These are phyloP conservation scores for Exserohilum turcica DNA, from an alignment of 2,329 filamentous ascomycete species.

Conservation along the genomic window DNA sequence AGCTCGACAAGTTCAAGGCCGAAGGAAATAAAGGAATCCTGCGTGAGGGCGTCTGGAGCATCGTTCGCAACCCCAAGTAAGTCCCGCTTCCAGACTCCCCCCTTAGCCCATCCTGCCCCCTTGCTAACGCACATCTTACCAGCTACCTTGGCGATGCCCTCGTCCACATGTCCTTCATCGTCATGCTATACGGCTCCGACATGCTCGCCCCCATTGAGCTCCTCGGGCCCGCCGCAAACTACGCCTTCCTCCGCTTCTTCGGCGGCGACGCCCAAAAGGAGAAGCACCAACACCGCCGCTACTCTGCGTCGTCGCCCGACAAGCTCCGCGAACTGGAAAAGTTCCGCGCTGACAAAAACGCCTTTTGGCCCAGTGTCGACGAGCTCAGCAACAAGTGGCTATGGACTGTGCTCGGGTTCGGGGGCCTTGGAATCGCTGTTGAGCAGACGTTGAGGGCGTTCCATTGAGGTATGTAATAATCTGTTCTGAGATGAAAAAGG, in stretches of 20 bases:
- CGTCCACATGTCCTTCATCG: conserved; percentile 63
- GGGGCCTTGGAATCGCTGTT: conserved; percentile 55
- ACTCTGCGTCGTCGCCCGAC: conserved; percentile 55
- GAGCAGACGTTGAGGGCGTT: conserved; percentile 51
- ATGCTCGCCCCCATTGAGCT: conserved; percentile 61
- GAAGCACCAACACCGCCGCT: conserved; percentile 58
- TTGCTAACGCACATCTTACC: neutral
- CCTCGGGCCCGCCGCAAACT: conserved; percentile 63
- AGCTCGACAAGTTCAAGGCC: conserved; percentile 59
- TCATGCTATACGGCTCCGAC: conserved; percentile 61
- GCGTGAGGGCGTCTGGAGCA: conserved; percentile 65
- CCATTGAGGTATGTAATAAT: conserved; percentile 30
- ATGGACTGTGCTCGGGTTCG: conserved; percentile 58
- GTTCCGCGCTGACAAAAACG: conserved; percentile 62
- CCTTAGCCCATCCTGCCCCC: neutral
- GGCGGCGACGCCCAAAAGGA: conserved; percentile 64
- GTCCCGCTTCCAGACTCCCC: conserved; percentile 22
- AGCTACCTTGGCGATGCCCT: conserved; percentile 67
- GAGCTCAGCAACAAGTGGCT: conserved; percentile 63
- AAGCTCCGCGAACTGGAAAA: conserved; percentile 61
- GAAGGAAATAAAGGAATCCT: conserved; percentile 52
- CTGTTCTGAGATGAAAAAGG: neutral
- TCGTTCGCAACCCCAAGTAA: conserved; percentile 67
- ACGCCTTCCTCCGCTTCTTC: conserved; percentile 62
- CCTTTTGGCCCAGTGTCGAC: conserved; percentile 61